These are phyloP conservation scores for Fusarium sp. DNA, from an alignment of 2,329 filamentous ascomycete species.

Conservation along the genomic window DNA sequence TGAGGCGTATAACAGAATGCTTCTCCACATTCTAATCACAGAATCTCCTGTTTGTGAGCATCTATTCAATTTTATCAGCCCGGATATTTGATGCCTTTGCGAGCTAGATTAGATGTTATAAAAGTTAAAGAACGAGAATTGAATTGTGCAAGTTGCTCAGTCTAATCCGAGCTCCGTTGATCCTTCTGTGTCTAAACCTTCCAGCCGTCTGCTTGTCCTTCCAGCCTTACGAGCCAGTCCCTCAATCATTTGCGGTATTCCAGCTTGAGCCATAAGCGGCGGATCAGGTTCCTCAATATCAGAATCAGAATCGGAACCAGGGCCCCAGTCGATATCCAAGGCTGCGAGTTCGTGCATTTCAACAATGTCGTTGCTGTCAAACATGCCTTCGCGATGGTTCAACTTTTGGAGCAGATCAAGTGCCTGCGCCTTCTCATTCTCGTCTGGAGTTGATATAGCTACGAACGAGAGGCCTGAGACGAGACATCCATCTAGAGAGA, in stretches of 20 bases:
- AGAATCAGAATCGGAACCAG: neutral
- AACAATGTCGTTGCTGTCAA: conserved; percentile 17
- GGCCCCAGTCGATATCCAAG: neutral
- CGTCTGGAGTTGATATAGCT: neutral
- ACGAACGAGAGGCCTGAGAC: conserved; percentile 1
- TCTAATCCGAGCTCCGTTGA: fast-evolving
- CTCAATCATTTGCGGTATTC: conserved; percentile 15
- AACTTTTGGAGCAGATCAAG: neutral
- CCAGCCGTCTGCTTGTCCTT: neutral
- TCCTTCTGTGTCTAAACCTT: neutral
- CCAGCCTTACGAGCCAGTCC: neutral
- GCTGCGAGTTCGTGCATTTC: conserved; percentile 2
- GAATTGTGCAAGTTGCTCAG: neutral
- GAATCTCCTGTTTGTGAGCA: too few relatives aligned
- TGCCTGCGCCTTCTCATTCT: fast-evolving
- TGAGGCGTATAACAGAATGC: too few relatives aligned
- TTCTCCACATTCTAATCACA: too few relatives aligned
- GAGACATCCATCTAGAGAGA: conserved; percentile 7
- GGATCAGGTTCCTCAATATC: neutral
- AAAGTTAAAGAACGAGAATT: fast-evolving
- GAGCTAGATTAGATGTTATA: neutral
- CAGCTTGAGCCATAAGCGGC: neutral
- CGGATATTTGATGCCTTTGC: too few relatives aligned
- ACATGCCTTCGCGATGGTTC: conserved; percentile 15
- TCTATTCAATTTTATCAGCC: too few relatives aligned